Conservation (phyloP, 139 green algal species). For the Haematococcus lacustris region DNA sequence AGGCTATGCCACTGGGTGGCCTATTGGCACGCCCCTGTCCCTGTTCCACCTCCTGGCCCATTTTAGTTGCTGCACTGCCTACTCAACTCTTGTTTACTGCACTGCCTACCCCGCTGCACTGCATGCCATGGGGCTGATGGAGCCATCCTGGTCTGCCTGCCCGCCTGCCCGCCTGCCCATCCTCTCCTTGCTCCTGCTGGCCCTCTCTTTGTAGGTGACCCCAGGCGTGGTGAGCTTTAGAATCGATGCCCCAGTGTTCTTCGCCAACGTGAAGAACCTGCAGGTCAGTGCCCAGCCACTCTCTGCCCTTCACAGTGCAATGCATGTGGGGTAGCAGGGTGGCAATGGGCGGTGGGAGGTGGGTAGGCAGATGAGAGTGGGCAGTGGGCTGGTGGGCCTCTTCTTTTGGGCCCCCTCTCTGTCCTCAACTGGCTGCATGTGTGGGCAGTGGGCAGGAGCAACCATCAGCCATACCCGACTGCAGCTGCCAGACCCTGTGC, state of each 20-base stretch:
- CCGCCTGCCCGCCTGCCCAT: too few species aligned
- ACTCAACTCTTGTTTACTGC: not conserved
- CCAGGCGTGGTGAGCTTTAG: conserved; percentile 26
- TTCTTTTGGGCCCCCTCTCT: not conserved
- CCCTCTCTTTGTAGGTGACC: conserved; percentile 5
- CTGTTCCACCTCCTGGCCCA: too few species aligned
- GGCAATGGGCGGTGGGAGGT: not conserved
- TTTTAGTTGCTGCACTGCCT: too few species aligned
- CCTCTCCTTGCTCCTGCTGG: too few species aligned
- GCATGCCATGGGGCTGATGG: not conserved
- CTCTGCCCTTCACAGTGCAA: not conserved
- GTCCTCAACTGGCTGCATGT: not conserved
- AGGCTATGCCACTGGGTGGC: not conserved
- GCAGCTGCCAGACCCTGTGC: too few species aligned
- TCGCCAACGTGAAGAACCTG: conserved; percentile 70
- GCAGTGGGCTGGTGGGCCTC: not conserved
- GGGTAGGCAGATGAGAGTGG: not conserved
- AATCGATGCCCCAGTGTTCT: conserved; percentile 31
- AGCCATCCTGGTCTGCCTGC: not conserved
- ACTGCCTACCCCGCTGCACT: not conserved
- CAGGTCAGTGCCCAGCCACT: conserved; percentile 16
- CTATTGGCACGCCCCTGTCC: too few species aligned
- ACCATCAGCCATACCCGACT: too few species aligned
- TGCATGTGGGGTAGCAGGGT: not conserved
- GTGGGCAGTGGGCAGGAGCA: not conserved